A percentile compares a stretch with the other conserved stretches of the same genome.
Conservation (phyloP, 441 rosid species). For the Eruca vesicaria region DNA sequence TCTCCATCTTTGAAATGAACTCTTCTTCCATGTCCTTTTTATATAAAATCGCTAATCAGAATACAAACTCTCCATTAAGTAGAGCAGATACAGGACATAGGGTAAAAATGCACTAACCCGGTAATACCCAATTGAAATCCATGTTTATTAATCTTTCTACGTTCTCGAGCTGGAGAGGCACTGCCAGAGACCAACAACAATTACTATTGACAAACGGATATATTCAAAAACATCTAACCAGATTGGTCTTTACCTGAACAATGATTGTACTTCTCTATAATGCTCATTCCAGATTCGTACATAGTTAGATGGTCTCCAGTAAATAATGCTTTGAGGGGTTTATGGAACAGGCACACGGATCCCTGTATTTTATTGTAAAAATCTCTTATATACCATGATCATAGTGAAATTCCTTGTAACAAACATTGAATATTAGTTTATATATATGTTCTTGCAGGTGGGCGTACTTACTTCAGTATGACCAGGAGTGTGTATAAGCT, state of each 20-base stretch:
- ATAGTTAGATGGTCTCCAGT: constrained; percentile 33
- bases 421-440: neutral
- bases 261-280: constrained; percentile 20
- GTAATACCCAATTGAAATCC: constrained; percentile 28
- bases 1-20: constrained; percentile 38
- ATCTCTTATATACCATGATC: constrained; percentile 15
- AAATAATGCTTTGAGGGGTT: constrained; percentile 36
- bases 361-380: constrained; percentile 24
- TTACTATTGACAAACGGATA: neutral
- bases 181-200: constrained; percentile 6
- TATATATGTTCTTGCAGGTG: constrained; percentile 14
- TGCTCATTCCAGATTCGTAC: constrained; percentile 32
- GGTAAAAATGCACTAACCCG: constrained; percentile 18
- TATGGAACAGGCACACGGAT: constrained; percentile 33
- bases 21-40: constrained; percentile 50
- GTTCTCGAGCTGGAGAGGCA: constrained; percentile 21
- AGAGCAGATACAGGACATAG: neutral
- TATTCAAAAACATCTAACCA: neutral
- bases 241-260: constrained; percentile 21
- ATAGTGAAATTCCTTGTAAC: neutral
- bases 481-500: constrained; percentile 63
- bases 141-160: constrained; percentile 3
- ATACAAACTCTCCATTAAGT: neutral
- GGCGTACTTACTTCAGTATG: constrained; percentile 47
- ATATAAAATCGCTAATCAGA: neutral